Percentiles rank a stretch among this genome's conserved stretches.
These are phyloP conservation scores for Talaromyces sp. DNA, from an alignment of 2,329 filamentous ascomycete genomes.

Conservation along the genomic window DNA sequence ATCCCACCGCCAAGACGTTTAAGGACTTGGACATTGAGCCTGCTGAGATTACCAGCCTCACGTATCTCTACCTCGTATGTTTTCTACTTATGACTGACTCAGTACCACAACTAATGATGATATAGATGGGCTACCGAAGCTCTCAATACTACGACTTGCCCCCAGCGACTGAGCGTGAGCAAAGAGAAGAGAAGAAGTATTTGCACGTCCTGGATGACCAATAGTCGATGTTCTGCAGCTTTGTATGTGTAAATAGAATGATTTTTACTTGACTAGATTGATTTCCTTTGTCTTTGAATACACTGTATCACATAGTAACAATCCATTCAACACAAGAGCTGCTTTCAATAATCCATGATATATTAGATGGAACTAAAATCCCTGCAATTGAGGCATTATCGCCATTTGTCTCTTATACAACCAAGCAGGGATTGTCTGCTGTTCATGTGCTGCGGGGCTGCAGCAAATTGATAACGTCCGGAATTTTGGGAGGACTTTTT, in stretches of 20 bases:
- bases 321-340: neutral
- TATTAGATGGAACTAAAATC: too few relatives aligned
- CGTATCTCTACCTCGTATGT: slow-evolving; percentile 89
- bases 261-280: slow-evolving; percentile 18
- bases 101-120: slow-evolving; percentile 19
- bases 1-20: slow-evolving; percentile 89
- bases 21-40: slow-evolving; percentile 88
- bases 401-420: neutral
- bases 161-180: slow-evolving; percentile 91
- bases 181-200: slow-evolving; percentile 92
- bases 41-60: slow-evolving; percentile 78
- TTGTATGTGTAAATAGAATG: slow-evolving; percentile 20
- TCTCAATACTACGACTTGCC: slow-evolving; percentile 88
- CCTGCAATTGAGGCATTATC: neutral
- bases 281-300: slow-evolving; percentile 17
- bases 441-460: slow-evolving; percentile 1
- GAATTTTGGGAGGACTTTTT: neutral
- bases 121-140: slow-evolving; percentile 84
- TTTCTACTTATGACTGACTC: neutral
- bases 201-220: slow-evolving; percentile 88
- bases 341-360: too few relatives aligned
- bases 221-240: slow-evolving; percentile 44
- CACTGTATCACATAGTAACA: slow-evolving; percentile 6
- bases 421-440: neutral
- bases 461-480: neutral